phyloP scores from a whole-genome alignment of 1,139 yeast genomes.

The Arxiozyma heterogenica region DNA sequence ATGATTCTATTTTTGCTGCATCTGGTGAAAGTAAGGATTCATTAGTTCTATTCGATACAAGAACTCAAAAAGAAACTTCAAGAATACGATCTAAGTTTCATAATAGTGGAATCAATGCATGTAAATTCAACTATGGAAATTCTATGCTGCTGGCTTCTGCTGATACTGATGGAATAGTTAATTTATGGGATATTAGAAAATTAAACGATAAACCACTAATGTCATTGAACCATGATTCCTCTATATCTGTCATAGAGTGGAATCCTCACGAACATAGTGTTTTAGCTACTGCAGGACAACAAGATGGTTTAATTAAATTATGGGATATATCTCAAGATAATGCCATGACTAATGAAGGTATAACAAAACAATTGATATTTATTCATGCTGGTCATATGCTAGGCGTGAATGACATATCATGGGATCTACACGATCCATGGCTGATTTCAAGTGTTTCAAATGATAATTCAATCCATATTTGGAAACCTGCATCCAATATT shows the following conservation, averaged over 20 bases:
- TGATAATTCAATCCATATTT: slow-evolving; percentile 80
- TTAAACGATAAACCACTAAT: slow-evolving; percentile 29
- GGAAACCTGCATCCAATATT: slow-evolving; percentile 50
- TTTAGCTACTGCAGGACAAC: slow-evolving; percentile 60
- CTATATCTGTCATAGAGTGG: slow-evolving; percentile 71
- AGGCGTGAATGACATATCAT: slow-evolving; percentile 75
- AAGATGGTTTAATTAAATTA: slow-evolving; percentile 59
- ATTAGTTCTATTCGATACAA: slow-evolving; percentile 43
- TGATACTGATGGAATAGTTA: slow-evolving; percentile 49
- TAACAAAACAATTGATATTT: slow-evolving; percentile 41
- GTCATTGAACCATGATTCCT: slow-evolving; percentile 41
- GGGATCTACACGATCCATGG: slow-evolving; percentile 80
- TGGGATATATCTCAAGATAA: slow-evolving; percentile 46
- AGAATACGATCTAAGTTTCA: slow-evolving; percentile 31
- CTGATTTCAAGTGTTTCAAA: slow-evolving; percentile 76
- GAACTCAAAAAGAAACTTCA: slow-evolving; percentile 24
- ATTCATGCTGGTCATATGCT: slow-evolving; percentile 87
- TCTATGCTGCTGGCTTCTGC: slow-evolving; percentile 59
- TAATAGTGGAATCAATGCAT: slow-evolving; percentile 48
- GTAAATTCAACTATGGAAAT: slow-evolving; percentile 54
- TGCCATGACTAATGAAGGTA: not conserved
- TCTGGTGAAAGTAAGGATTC: slow-evolving; percentile 48
- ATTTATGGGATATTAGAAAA: slow-evolving; percentile 63
- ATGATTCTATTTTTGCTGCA: slow-evolving; percentile 46
- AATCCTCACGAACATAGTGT: slow-evolving; percentile 54